phyloP scores from a whole-genome alignment of 2,329 filamentous ascomycete species.

The Exserohilum rostratum region DNA sequence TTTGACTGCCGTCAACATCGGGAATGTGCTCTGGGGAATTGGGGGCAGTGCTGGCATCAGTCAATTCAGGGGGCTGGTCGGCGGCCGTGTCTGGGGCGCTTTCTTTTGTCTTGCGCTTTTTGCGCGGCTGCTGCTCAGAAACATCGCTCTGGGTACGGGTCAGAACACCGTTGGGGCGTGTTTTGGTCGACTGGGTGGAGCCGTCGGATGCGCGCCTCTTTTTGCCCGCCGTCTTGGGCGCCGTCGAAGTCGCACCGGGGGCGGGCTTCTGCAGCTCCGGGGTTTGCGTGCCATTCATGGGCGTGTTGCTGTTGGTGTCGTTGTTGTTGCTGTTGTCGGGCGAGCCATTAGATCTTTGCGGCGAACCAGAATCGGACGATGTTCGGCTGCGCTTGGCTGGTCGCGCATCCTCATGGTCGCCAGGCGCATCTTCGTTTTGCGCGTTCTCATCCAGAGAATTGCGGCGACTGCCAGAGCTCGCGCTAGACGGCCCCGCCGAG shows the following conservation, averaged over 20 bases:
- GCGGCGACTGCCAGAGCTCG: conserved; percentile 47
- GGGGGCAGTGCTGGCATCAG: conserved; percentile 45
- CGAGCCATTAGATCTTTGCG: conserved; percentile 37
- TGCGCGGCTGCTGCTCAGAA: conserved; percentile 45
- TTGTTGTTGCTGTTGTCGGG: conserved; percentile 28
- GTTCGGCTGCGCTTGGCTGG: conserved; percentile 48
- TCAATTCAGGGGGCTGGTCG: conserved; percentile 45
- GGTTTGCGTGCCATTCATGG: conserved; percentile 38
- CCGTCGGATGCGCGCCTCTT: conserved; percentile 44
- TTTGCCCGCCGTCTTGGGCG: conserved; percentile 34
- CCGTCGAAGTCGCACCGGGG: conserved; percentile 25
- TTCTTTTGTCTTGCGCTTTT: conserved; percentile 44
- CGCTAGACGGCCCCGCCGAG: conserved; percentile 42
- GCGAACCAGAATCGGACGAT: conserved; percentile 48
- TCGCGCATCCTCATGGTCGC: conserved; percentile 43
- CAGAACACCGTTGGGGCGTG: conserved; percentile 42
- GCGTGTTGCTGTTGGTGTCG: conserved; percentile 28
- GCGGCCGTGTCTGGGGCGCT: conserved; percentile 31
- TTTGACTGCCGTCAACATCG: conserved; percentile 41
- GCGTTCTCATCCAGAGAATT: conserved; percentile 46
- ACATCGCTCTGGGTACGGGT: conserved; percentile 44
- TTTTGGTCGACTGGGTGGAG: conserved; percentile 41
- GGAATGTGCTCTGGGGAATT: conserved; percentile 46
- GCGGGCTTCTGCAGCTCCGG: conserved; percentile 28
- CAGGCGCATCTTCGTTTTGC: conserved; percentile 36